Conservation (phyloP, 2,329 filamentous ascomycete species). For the Fonsecaea pedrosoi region DNA sequence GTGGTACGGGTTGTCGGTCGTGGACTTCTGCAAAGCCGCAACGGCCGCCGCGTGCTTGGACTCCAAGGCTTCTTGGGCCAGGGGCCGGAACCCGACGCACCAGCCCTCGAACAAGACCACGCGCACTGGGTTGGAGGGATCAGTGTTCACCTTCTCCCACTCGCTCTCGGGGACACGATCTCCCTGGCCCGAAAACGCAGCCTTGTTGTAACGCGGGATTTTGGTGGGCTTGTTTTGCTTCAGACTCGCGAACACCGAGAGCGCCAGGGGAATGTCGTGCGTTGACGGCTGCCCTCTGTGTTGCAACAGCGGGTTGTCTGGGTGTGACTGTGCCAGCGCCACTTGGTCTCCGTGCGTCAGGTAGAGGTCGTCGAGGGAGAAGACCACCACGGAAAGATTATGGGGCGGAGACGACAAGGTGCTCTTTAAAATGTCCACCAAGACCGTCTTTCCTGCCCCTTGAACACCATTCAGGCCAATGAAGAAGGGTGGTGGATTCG, state of each 20-base stretch:
- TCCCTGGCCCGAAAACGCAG: slow-evolving; percentile 74
- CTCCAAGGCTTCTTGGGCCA: slow-evolving; percentile 62
- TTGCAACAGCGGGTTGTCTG: slow-evolving; percentile 76
- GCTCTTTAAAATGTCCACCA: slow-evolving; percentile 71
- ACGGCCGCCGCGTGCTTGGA: slow-evolving; percentile 61
- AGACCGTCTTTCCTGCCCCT: slow-evolving; percentile 89
- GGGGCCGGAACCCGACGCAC: slow-evolving; percentile 81
- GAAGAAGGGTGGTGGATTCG: slow-evolving; percentile 70
- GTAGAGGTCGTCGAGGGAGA: slow-evolving; percentile 91
- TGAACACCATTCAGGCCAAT: slow-evolving; percentile 91
- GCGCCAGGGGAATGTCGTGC: slow-evolving; percentile 74
- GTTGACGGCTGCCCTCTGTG: slow-evolving; percentile 84
- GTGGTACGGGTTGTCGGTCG: slow-evolving; percentile 46
- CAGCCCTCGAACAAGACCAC: slow-evolving; percentile 88
- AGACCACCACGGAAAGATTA: slow-evolving; percentile 69
- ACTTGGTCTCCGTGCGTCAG: slow-evolving; percentile 73
- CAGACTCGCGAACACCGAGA: slow-evolving; percentile 67
- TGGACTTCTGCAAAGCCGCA: slow-evolving; percentile 52
- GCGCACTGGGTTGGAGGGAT: slow-evolving; percentile 51
- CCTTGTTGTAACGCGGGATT: slow-evolving; percentile 85
- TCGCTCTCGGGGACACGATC: slow-evolving; percentile 69
- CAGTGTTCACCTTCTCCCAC: slow-evolving; percentile 64
- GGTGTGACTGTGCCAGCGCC: slow-evolving; percentile 68
- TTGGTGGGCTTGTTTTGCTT: slow-evolving; percentile 58
- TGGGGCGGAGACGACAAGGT: slow-evolving; percentile 65